Evolutionary conservation across 2,329 filamentous ascomycete species (phyloP).

Genomic region (Amesomyces nigricolor): DNA sequence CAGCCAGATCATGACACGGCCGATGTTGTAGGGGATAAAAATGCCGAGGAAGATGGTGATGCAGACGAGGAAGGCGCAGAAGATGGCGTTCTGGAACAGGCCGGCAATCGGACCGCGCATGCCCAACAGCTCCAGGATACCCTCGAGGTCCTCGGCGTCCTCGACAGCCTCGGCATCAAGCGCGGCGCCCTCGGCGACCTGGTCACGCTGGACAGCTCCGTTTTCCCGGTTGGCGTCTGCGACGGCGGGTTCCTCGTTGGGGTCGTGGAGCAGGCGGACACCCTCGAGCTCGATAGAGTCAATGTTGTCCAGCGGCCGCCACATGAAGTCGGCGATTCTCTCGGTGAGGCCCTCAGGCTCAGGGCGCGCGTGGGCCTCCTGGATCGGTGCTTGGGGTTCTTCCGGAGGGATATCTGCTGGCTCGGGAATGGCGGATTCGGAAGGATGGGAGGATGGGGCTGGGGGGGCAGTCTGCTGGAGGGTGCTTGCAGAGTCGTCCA

Average conservation of each 20-base stretch:
- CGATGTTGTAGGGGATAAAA: slow-evolving; percentile 87
- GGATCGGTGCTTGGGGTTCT: too few relatives aligned
- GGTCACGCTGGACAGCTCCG: too few relatives aligned
- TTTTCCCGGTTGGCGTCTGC: too few relatives aligned
- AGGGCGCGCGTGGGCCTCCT: slow-evolving; percentile 11
- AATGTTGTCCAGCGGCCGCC: slow-evolving; percentile 50
- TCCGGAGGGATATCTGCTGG: too few relatives aligned
- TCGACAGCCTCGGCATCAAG: slow-evolving; percentile 72
- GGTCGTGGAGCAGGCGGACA: slow-evolving; percentile 38
- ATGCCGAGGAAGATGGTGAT: slow-evolving; percentile 80
- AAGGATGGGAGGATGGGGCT: too few relatives aligned
- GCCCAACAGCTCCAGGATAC: slow-evolving; percentile 90
- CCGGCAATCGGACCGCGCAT: slow-evolving; percentile 91
- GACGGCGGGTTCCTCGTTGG: slow-evolving; percentile 17
- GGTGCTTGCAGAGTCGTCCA: too few relatives aligned
- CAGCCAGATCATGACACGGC: slow-evolving; percentile 75
- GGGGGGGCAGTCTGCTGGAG: too few relatives aligned
- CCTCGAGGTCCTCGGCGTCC: slow-evolving; percentile 90
- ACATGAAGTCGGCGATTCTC: slow-evolving; percentile 55
- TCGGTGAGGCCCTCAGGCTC: slow-evolving; percentile 37
- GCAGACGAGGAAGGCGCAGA: slow-evolving; percentile 84
- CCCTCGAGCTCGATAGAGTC: slow-evolving; percentile 46
- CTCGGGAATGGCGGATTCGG: too few relatives aligned
- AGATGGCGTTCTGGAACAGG: slow-evolving; percentile 89
- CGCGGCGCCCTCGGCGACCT: slow-evolving; percentile 55